phyloP scores from a whole-genome alignment of 2,329 filamentous ascomycete genomes.

The Colletotrichum sp. region DNA sequence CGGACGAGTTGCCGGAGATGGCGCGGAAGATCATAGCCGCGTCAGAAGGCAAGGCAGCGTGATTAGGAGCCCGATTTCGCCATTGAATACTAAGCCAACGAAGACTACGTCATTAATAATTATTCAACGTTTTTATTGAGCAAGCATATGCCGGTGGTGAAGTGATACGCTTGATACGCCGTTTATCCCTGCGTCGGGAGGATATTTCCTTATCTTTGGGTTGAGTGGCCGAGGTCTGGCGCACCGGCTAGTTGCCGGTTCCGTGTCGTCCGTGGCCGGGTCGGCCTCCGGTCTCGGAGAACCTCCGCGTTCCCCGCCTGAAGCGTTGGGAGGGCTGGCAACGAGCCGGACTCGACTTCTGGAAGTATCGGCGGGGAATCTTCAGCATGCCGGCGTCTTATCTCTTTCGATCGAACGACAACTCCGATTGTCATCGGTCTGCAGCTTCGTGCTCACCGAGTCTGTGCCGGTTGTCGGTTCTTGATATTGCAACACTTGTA shows the following conservation, averaged over 20 bases:
- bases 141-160: background rate
- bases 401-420: background rate
- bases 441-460: background rate
- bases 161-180: background rate
- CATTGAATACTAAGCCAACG: background rate
- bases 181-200: background rate
- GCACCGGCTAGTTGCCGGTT: slow-evolving; percentile 16
- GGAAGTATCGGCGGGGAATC: background rate
- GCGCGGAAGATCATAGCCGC: slow-evolving; percentile 42
- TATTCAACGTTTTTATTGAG: background rate
- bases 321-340: background rate
- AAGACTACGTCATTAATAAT: background rate
- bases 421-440: background rate
- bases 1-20: slow-evolving; percentile 51
- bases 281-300: slow-evolving; percentile 14
- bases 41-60: slow-evolving; percentile 8
- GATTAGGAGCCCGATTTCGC: background rate
- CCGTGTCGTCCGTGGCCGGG: background rate
- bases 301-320: background rate
- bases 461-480: background rate
- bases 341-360: background rate
- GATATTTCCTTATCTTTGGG: background rate
- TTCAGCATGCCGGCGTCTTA: background rate
- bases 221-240: background rate
- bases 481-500: background rate